Percentiles rank a stretch among this genome's conserved stretches.
phyloP scores from a whole-genome alignment of 2,329 filamentous ascomycete species.

The Ceratocystis cubensis region DNA sequence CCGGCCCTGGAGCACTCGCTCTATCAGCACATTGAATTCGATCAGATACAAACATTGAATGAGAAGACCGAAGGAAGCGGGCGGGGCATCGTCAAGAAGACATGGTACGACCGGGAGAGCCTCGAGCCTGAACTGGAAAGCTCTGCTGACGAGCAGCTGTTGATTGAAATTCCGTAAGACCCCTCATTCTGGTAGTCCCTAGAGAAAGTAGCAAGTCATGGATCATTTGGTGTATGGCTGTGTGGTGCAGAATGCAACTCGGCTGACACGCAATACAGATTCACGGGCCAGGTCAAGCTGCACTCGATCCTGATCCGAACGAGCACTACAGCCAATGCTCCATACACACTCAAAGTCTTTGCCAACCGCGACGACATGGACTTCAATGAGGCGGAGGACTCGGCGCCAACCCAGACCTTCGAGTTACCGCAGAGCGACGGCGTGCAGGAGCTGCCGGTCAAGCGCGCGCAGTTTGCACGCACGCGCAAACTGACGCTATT shows the following conservation, averaged over 20 bases:
- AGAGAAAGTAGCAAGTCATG: no score
- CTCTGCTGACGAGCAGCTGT: slow-evolving; percentile 82
- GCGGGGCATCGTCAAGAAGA: slow-evolving; percentile 69
- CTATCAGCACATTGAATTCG: slow-evolving; percentile 86
- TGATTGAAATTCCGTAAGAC: slow-evolving; percentile 76
- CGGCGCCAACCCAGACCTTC: slow-evolving; percentile 59
- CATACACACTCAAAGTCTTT: slow-evolving; percentile 74
- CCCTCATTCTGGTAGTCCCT: no score
- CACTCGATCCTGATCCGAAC: slow-evolving; percentile 81
- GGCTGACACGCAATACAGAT: slow-evolving; percentile 40
- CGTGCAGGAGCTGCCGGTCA: slow-evolving; percentile 76
- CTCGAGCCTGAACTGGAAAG: slow-evolving; percentile 65
- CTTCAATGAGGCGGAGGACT: slow-evolving; percentile 61
- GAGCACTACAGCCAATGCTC: slow-evolving; percentile 56
- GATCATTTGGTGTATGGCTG: no score
- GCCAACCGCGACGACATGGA: slow-evolving; percentile 80
- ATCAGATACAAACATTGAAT: slow-evolving; percentile 72
- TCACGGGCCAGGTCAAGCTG: slow-evolving; percentile 86
- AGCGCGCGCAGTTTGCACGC: slow-evolving; percentile 75
- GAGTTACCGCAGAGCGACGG: slow-evolving; percentile 66
- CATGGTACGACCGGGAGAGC: slow-evolving; percentile 69
- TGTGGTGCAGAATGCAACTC: not conserved
- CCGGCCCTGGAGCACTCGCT: slow-evolving; percentile 83
- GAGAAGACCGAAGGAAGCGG: slow-evolving; percentile 59
- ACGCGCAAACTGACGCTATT: slow-evolving; percentile 76